These are phyloP conservation scores for Vitis cinerea DNA, from an alignment of 164 flowering plant species.

Conservation along the genomic window DNA sequence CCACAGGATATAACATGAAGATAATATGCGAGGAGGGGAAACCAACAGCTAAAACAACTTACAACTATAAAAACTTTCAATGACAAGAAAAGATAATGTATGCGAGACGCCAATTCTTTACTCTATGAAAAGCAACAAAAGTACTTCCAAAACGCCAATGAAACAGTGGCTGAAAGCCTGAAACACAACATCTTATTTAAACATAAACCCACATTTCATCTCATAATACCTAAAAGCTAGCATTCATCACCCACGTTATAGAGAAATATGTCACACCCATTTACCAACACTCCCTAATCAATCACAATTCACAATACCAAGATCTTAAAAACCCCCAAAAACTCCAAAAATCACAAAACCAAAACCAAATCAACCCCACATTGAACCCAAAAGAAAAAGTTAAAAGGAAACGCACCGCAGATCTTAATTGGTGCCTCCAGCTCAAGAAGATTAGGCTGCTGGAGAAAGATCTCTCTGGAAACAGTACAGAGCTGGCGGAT, in stretches of 20 bases:
- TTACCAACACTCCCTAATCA: too few species aligned
- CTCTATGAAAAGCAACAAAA: too few species aligned
- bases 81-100: too few species aligned
- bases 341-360: not conserved
- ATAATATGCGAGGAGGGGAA: too few species aligned
- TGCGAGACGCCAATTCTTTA: too few species aligned
- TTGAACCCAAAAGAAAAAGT: not conserved
- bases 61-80: too few species aligned
- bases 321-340: not conserved
- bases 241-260: not conserved
- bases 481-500: slow-evolving; percentile 36
- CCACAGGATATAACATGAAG: too few species aligned
- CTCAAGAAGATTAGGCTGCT: slow-evolving; percentile 41
- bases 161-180: too few species aligned
- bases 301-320: too few species aligned
- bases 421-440: slow-evolving; percentile 44
- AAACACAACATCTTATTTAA: not conserved
- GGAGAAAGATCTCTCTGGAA: slow-evolving; percentile 35
- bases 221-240: not conserved
- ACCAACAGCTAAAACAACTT: too few species aligned
- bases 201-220: not conserved
- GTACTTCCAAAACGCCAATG: too few species aligned
- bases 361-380: not conserved
- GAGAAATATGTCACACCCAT: too few species aligned
- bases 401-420: slow-evolving; percentile 26